Conservation (phyloP, 257 asterid species). For the Euphrasia confusa region DNA sequence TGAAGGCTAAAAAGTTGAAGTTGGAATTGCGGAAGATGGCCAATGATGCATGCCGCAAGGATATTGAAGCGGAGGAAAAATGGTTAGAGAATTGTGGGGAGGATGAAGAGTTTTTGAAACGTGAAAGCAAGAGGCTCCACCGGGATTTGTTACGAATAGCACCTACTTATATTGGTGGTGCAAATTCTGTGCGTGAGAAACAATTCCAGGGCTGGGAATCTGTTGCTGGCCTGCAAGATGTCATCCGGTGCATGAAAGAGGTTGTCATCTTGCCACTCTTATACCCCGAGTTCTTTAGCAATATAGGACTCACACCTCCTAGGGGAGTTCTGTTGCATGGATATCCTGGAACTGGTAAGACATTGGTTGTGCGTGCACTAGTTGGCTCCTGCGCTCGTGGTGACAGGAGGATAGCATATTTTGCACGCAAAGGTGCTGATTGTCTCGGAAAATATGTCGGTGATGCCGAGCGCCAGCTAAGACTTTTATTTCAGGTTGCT, state of each 20-base stretch:
- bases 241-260: conserved; percentile 96
- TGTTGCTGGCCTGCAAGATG: conserved; percentile 95
- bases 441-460: conserved; percentile 99
- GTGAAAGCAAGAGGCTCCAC: conserved; percentile 98
- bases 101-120: conserved; percentile 97
- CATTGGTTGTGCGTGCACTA: conserved; percentile 93
- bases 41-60: conserved; percentile 79
- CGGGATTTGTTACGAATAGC: conserved; percentile 88
- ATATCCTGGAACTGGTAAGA: conserved; percentile 98
- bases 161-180: conserved; percentile 88
- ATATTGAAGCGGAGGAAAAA: conserved; percentile 91
- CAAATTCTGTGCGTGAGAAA: conserved; percentile 40
- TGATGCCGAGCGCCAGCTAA: conserved; percentile 95
- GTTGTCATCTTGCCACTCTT: conserved; percentile 90
- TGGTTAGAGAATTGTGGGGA: conserved; percentile 98
- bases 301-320: conserved; percentile 90
- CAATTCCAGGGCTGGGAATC: conserved; percentile 94
- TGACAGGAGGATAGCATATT: conserved; percentile 90
- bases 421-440: conserved; percentile 99
- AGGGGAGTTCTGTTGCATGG: conserved; percentile 99
- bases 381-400: conserved; percentile 99
- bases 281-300: conserved; percentile 83
- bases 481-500: conserved; percentile 94
- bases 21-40: conserved; percentile 68
- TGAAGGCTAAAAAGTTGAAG: conserved; percentile 70